A percentile compares a stretch with the other conserved stretches of the same genome.
phyloP scores from a whole-genome alignment of 352 stramenopile genomes.

The Phytophthora pinifolia region DNA sequence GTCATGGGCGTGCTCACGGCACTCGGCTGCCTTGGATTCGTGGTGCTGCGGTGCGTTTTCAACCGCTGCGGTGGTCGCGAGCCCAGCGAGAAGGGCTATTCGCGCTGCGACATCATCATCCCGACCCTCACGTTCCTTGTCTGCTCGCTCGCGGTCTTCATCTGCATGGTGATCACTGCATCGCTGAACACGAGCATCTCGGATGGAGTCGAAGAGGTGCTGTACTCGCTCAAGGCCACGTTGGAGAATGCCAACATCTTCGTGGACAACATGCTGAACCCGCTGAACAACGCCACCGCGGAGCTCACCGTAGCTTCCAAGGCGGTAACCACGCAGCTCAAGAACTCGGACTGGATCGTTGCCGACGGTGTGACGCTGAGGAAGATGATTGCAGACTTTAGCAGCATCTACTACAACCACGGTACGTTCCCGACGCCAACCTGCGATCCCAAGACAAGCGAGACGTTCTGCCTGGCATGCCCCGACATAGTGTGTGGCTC shows the following conservation, averaged over 20 bases:
- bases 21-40: conserved; percentile 54
- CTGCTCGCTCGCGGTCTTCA: conserved; percentile 75
- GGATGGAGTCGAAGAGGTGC: conserved; percentile 53
- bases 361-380: conserved; percentile 47
- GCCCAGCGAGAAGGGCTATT: conserved; percentile 75
- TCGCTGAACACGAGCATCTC: conserved; percentile 85
- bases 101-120: conserved; percentile 73
- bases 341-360: conserved; percentile 54
- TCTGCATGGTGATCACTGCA: conserved; percentile 73
- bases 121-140: conserved; percentile 61
- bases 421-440: conserved; percentile 53
- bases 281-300: conserved; percentile 42
- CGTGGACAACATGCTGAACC: conserved; percentile 54
- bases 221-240: conserved; percentile 69
- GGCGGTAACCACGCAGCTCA: conserved; percentile 40
- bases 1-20: conserved; percentile 70
- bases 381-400: conserved; percentile 64
- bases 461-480: conserved; percentile 54
- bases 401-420: conserved; percentile 50
- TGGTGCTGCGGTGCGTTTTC: conserved; percentile 75
- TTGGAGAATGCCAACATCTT: conserved; percentile 82
- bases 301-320: conserved; percentile 45
- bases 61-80: conserved; percentile 80
- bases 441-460: conserved; percentile 40
- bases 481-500: conserved; percentile 53